phyloP scores from a whole-genome alignment of 305 asterid species.

The Solanum hybrid region DNA sequence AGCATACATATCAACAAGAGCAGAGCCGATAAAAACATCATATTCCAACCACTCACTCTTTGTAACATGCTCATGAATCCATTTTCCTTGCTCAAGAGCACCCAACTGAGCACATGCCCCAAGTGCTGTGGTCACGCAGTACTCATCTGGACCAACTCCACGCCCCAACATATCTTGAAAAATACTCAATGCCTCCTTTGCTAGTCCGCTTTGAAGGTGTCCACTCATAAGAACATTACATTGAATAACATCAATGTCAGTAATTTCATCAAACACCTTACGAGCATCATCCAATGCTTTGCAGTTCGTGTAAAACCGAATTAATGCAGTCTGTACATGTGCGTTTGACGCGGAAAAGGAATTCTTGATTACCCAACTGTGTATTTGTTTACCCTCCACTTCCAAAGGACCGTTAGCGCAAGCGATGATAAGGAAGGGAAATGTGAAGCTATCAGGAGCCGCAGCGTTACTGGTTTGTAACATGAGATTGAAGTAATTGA shows the following conservation, averaged over 20 bases:
- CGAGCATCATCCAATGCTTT: conserved; percentile 19
- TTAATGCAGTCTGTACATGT: conserved; percentile 31
- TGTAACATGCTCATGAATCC: conserved; percentile 29
- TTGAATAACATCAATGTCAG: conserved; percentile 23
- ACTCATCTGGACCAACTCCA: conserved; percentile 32
- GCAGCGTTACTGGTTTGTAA: not conserved
- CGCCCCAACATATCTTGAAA: conserved; percentile 22
- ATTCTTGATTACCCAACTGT: conserved; percentile 23
- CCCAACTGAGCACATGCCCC: conserved; percentile 28
- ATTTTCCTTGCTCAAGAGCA: conserved; percentile 32
- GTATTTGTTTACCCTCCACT: conserved; percentile 23
- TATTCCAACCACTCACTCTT: conserved; percentile 17
- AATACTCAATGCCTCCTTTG: conserved; percentile 15
- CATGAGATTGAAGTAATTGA: conserved; percentile 25
- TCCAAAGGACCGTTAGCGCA: conserved; percentile 17
- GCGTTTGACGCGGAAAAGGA: conserved; percentile 13
- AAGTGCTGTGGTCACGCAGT: conserved; percentile 29
- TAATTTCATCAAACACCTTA: conserved; percentile 24
- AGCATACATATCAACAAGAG: conserved; percentile 34
- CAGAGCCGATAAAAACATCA: conserved; percentile 27
- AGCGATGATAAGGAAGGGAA: conserved; percentile 28
- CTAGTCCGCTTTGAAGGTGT: conserved; percentile 16
- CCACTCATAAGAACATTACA: conserved; percentile 31
- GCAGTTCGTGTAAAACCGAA: conserved; percentile 16
- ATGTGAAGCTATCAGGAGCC: conserved; percentile 24